Evolutionary conservation across 345 rosid species (phyloP).

Genomic region (Hibiscus tridactylites): DNA sequence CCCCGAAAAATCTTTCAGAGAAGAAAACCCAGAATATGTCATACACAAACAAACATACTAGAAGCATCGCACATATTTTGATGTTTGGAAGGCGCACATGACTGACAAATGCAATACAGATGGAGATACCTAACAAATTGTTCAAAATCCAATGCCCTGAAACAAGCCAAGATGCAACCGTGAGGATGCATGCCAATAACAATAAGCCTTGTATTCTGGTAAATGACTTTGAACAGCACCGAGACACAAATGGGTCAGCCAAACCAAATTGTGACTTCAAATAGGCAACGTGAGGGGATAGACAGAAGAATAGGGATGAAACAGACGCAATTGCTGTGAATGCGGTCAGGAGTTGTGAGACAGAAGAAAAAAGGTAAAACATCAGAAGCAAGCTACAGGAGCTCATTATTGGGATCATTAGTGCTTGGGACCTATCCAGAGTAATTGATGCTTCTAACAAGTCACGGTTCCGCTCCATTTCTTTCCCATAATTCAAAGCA

Average conservation of each 20-base stretch:
- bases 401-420: slow-evolving; percentile 96
- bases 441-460: slow-evolving; percentile 80
- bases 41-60: slow-evolving; percentile 74
- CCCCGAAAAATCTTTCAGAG: slow-evolving; percentile 96
- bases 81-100: slow-evolving; percentile 95
- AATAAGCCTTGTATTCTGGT: slow-evolving; percentile 65
- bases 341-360: slow-evolving; percentile 79
- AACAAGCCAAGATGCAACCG: slow-evolving; percentile 83
- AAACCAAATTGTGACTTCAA: slow-evolving; percentile 57
- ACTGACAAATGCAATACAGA: slow-evolving; percentile 91
- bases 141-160: slow-evolving; percentile 96
- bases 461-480: slow-evolving; percentile 89
- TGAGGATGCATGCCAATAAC: slow-evolving; percentile 37
- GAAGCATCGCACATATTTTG: slow-evolving; percentile 85
- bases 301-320: slow-evolving; percentile 80
- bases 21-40: slow-evolving; percentile 99
- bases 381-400: slow-evolving; percentile 92
- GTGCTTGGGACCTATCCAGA: slow-evolving; percentile 77
- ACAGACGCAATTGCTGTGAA: slow-evolving; percentile 89
- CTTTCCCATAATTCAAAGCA: slow-evolving; percentile 84
- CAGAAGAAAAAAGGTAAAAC: slow-evolving; percentile 93
- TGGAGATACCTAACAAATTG: slow-evolving; percentile 86
- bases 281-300: slow-evolving; percentile 52
- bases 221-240: slow-evolving; percentile 78
- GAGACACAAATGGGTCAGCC: slow-evolving; percentile 76